Conservation (phyloP, 2,329 filamentous ascomycete genomes). For the Epicoccum sorghinum region DNA sequence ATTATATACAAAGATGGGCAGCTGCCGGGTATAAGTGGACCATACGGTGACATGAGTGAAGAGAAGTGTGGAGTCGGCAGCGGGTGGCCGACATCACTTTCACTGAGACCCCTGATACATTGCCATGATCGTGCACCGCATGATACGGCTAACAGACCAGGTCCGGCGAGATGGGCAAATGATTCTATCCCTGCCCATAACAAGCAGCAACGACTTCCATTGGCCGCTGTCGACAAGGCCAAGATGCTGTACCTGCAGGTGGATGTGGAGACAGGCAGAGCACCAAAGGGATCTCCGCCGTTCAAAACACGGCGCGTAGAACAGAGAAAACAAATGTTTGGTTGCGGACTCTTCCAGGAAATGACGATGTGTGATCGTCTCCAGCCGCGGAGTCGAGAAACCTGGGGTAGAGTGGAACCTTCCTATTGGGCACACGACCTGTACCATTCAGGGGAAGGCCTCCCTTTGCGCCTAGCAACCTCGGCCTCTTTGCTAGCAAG, state of each 20-base stretch:
- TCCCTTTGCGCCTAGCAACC: not conserved
- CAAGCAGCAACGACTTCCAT: constrained; percentile 2
- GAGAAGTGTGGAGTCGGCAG: constrained; percentile 1
- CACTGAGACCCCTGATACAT: constrained; percentile 7
- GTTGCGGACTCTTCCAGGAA: constrained; percentile 1
- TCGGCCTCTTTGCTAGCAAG: not conserved
- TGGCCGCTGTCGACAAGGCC: not conserved
- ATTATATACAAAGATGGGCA: constrained; percentile 8
- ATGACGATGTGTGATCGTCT: constrained; percentile 3
- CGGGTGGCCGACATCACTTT: not conserved
- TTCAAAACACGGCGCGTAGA: constrained; percentile 8
- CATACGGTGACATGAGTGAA: constrained; percentile 12
- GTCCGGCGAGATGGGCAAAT: constrained; percentile 1
- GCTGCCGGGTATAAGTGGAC: constrained; percentile 15
- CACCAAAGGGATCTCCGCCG: not conserved
- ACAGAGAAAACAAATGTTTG: constrained; percentile 6
- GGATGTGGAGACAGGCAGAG: constrained; percentile 2
- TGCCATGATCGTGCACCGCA: constrained; percentile 6
- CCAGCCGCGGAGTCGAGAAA: not conserved
- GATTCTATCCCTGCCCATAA: constrained; percentile 4
- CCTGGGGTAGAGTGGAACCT: constrained; percentile 11
- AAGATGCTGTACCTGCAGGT: constrained; percentile 14
- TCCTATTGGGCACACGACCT: constrained; percentile 4
- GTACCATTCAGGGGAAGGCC: not conserved
- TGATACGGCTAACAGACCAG: constrained; percentile 6